Conservation (phyloP, 257 asterid species). For the Ligustrum vulgare region DNA sequence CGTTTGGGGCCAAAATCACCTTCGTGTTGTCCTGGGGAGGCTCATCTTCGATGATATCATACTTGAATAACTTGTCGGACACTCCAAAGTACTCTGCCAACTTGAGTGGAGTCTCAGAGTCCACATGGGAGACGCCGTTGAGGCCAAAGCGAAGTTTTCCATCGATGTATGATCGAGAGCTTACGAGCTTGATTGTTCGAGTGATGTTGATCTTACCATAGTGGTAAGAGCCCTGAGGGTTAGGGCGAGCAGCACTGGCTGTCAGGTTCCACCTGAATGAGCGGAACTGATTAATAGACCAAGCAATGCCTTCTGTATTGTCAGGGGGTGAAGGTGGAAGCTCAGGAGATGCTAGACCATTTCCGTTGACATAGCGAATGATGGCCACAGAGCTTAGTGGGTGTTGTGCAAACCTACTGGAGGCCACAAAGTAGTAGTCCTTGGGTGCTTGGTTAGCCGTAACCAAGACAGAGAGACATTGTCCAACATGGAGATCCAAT, state of each 20-base stretch:
- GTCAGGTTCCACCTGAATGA: constrained; percentile 37
- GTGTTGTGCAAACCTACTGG: constrained; percentile 37
- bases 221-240: constrained; percentile 39
- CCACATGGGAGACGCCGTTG: constrained; percentile 30
- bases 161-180: neutral
- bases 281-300: constrained; percentile 34
- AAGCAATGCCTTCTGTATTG: constrained; percentile 27
- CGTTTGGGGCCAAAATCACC: constrained; percentile 29
- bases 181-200: constrained; percentile 30
- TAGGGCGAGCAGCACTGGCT: constrained; percentile 41
- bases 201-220: constrained; percentile 39
- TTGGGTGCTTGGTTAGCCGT: constrained; percentile 44
- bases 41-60: constrained; percentile 37
- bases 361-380: constrained; percentile 40
- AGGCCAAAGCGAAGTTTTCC: constrained; percentile 34
- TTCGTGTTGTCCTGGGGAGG: constrained; percentile 6
- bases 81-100: constrained; percentile 25
- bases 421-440: constrained; percentile 48
- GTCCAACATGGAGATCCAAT: constrained; percentile 54
- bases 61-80: constrained; percentile 20
- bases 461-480: constrained; percentile 48
- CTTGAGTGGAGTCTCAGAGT: constrained; percentile 29
- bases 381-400: constrained; percentile 22
- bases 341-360: constrained; percentile 32
- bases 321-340: constrained; percentile 36